Base-by-base conservation (phyloP, 2,329 filamentous ascomycete genomes). In the Phoma sp. region DNA sequence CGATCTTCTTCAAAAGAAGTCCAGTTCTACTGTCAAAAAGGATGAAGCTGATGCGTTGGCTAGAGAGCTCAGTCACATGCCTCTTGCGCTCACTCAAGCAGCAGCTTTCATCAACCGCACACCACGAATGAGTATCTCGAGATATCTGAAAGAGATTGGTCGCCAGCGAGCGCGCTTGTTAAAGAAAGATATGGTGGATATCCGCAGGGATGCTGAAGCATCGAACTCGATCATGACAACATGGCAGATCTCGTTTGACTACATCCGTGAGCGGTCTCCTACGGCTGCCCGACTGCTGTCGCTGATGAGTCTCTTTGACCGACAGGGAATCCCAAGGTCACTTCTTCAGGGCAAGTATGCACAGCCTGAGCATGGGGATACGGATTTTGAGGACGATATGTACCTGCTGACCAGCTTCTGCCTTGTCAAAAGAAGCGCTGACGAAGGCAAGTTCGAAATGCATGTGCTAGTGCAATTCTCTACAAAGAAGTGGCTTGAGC, bases 241-340 rank as follows among this genome's bases (percentile, higher is more conserved):
- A 0, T 79, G 71, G 74, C 69, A 74, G 4, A 58, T 67, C 0
- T 67, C 64, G 0, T 69, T 68, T 36, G 51, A 73, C 48, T 64
- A 76, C n/a, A 76, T 81, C 32, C 72, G 65, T 9, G 52, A 58
- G 1, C 51, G 20, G 2, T 46, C 14, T n/a, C 53, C 53, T 0
- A 32, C 68, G 4, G 80, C 80, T 7, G 69, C 78, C 2, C 61
- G 78, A 14, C 60, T 81, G 9, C 57, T 83, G 0, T 78, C 77
- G 1, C 67, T 82, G 10, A 68, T 68, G 63, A 56, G 60, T 20
- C 34, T 66, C 14, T 66, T 66, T 17, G 36, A 64, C 39, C 48
- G 50, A 5, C 56, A 60, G 26, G 52, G 34, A 1, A 68, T 68
- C 11, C 61, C 65, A 2, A 53, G 5, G 77, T 37, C 50, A 4